Evolutionary conservation across 768 basidiomycete species (phyloP).

Genomic region (Termitomyces sp.): DNA sequence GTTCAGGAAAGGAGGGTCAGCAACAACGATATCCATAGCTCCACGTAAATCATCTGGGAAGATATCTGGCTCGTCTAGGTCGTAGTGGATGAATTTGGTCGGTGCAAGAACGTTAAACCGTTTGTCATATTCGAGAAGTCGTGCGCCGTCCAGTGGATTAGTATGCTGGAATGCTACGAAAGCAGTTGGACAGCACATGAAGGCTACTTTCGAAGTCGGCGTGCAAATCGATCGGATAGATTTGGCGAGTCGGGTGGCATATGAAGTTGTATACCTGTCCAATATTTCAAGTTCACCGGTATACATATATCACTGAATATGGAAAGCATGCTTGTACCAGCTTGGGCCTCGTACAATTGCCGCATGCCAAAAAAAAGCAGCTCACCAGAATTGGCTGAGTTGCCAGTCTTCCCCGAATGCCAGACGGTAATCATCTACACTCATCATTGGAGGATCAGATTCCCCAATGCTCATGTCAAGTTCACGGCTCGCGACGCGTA

Average conservation of each 20-base stretch:
- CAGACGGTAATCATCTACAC: conserved; percentile 35
- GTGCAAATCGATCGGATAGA: conserved; percentile 26
- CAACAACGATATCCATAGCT: conserved; percentile 32
- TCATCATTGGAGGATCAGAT: conserved; percentile 31
- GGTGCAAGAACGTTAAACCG: conserved; percentile 36
- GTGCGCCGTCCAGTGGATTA: conserved; percentile 25
- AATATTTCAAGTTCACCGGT: neutral
- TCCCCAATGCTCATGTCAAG: conserved; percentile 19
- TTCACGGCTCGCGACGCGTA: conserved; percentile 27
- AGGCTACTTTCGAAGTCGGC: conserved; percentile 30
- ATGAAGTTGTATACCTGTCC: conserved; percentile 36
- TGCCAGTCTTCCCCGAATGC: conserved; percentile 47
- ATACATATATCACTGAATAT: neutral
- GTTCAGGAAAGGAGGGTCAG: conserved; percentile 43
- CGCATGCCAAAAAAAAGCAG: conserved; percentile 7
- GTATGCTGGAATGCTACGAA: conserved; percentile 43
- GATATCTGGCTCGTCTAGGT: conserved; percentile 36
- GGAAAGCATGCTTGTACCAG: neutral
- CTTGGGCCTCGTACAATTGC: neutral
- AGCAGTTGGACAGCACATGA: conserved; percentile 41
- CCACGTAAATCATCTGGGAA: conserved; percentile 28
- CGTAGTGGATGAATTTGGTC: conserved; percentile 34
- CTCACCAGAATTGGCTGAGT: conserved; percentile 47
- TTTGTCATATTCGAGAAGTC: conserved; percentile 36
- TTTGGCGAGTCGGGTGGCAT: conserved; percentile 32